Evolutionary conservation across 179 eudicot species (phyloP).

Genomic region (Spergularia azorica): DNA sequence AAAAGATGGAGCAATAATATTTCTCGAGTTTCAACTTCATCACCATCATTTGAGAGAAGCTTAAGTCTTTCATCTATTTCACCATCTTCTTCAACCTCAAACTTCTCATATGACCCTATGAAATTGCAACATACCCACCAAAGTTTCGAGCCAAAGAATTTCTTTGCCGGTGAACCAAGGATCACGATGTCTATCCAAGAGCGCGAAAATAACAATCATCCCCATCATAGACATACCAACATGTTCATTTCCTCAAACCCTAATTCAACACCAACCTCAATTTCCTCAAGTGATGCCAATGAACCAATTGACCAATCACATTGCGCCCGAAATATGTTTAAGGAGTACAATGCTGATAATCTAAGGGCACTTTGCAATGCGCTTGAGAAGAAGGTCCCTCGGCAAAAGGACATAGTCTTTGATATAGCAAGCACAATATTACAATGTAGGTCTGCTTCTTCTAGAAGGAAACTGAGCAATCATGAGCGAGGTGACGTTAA

Average conservation of each 20-base stretch:
- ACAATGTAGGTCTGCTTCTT: conserved; percentile 49
- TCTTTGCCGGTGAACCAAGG: conserved; percentile 33
- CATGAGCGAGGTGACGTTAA: conserved; percentile 24
- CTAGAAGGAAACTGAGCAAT: conserved; percentile 32
- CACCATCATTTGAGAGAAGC: conserved; percentile 42
- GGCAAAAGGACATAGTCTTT: conserved; percentile 62
- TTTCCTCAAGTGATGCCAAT: conserved; percentile 62
- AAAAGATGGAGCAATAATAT: conserved; percentile 54
- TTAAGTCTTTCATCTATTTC: conserved; percentile 41
- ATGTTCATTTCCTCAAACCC: conserved; percentile 44
- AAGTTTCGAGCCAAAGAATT: conserved; percentile 33
- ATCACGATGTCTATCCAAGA: conserved; percentile 43
- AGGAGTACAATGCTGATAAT: conserved; percentile 47
- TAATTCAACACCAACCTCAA: conserved; percentile 64
- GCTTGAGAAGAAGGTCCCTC: conserved; percentile 62
- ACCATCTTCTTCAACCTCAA: conserved; percentile 52
- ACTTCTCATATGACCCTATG: conserved; percentile 42
- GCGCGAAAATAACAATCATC: conserved; percentile 15
- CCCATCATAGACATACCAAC: conserved; percentile 14
- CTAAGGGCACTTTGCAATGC: conserved; percentile 44
- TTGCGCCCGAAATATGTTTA: conserved; percentile 33
- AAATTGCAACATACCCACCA: conserved; percentile 23
- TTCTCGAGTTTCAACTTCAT: conserved; percentile 34
- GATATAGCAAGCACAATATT: conserved; percentile 56
- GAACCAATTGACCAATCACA: conserved; percentile 24